phyloP scores from a whole-genome alignment of 176 grass and related monocot species.

The Carex littledalei region DNA sequence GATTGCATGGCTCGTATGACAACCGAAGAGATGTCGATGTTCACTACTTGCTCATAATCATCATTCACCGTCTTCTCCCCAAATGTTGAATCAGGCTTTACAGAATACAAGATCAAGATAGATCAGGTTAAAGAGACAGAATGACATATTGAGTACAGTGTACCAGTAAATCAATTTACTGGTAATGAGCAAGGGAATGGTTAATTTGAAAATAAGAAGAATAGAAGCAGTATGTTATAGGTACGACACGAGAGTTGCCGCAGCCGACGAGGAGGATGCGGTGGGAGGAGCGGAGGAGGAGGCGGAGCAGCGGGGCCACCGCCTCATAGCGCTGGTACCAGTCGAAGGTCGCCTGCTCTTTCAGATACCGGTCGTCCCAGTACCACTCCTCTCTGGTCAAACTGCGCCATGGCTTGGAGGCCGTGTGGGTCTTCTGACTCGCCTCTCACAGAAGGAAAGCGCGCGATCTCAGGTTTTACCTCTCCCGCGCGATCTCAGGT shows the following conservation, averaged over 20 bases:
- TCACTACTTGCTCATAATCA: slow-evolving; percentile 65
- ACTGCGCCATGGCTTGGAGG: too few relatives aligned
- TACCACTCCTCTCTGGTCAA: slow-evolving; percentile 82
- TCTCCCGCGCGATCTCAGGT: too few relatives aligned
- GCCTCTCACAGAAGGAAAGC: too few relatives aligned
- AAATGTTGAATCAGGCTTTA: slow-evolving; percentile 33
- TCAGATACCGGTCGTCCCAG: slow-evolving; percentile 87
- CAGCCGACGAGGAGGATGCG: slow-evolving; percentile 81
- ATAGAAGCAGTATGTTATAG: too few relatives aligned
- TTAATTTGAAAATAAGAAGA: too few relatives aligned
- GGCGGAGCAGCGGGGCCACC: slow-evolving; percentile 63
- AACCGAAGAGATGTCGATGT: slow-evolving; percentile 87
- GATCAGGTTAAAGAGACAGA: too few relatives aligned
- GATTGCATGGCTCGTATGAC: slow-evolving; percentile 84
- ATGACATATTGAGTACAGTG: too few relatives aligned
- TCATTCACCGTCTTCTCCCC: slow-evolving; percentile 72
- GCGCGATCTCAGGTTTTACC: too few relatives aligned
- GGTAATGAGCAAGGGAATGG: too few relatives aligned
- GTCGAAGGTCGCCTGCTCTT: slow-evolving; percentile 67
- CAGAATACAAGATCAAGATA: too few relatives aligned
- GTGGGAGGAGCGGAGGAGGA: slow-evolving; percentile 46
- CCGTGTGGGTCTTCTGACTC: too few relatives aligned
- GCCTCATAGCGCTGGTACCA: slow-evolving; percentile 96
- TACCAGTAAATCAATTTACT: too few relatives aligned
- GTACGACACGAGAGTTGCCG: slow-evolving; percentile 67